phyloP scores from a whole-genome alignment of 2,329 filamentous ascomycete genomes.

The Sordariomycetes sp. region DNA sequence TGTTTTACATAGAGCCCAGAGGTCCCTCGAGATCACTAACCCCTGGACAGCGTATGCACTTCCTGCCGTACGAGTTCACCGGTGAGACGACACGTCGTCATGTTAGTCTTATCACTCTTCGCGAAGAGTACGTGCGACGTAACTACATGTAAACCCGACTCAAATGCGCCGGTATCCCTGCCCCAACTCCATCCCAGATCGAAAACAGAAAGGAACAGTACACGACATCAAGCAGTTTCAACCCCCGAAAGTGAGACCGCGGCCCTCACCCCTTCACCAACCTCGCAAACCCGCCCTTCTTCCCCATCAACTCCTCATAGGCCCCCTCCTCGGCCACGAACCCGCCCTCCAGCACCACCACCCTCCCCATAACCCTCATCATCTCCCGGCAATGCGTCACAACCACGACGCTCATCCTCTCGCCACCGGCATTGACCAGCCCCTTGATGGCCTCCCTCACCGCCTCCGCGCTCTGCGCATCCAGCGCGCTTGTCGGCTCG shows the following conservation, averaged over 20 bases:
- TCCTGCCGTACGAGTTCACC: not conserved
- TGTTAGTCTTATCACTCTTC: not conserved
- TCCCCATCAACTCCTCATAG: constrained; percentile 48
- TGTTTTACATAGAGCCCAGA: not conserved
- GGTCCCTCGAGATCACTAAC: not conserved
- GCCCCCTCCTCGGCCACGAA: constrained; percentile 56
- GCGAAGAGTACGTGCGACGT: not conserved
- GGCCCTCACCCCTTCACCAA: constrained; percentile 18
- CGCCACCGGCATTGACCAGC: constrained; percentile 28
- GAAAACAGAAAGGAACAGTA: too few relatives aligned
- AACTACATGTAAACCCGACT: not conserved
- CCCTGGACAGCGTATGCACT: not conserved
- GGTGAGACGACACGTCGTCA: not conserved
- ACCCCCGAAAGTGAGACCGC: not conserved
- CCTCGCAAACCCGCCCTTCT: constrained; percentile 33
- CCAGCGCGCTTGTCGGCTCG: constrained; percentile 76
- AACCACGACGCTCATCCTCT: constrained; percentile 58
- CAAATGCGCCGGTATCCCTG: not conserved
- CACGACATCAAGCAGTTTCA: not conserved
- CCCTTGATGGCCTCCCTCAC: constrained; percentile 52
- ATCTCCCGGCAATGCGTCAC: constrained; percentile 77
- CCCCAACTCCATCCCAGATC: not conserved
- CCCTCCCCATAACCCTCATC: constrained; percentile 69
- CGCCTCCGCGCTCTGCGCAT: constrained; percentile 53
- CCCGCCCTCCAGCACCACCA: constrained; percentile 62